phyloP scores from a whole-genome alignment of 768 basidiomycete species.

The Mycena filopes region DNA sequence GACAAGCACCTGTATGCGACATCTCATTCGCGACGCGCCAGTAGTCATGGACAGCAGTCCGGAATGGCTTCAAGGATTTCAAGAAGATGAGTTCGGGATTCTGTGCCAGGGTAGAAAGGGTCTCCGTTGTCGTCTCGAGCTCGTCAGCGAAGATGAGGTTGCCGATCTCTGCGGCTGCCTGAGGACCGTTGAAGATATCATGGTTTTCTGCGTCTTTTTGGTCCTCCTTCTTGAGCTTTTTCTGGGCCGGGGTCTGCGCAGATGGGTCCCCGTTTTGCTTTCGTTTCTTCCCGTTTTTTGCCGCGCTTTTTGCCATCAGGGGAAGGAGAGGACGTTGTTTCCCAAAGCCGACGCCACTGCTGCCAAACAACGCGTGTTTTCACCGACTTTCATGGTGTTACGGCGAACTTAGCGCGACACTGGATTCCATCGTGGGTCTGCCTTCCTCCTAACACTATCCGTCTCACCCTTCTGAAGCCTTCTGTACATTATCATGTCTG shows the following conservation, averaged over 20 bases:
- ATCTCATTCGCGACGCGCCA: conserved; percentile 47
- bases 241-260: conserved; percentile 10
- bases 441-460: background rate
- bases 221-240: conserved; percentile 32
- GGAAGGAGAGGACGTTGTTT: no score
- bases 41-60: conserved; percentile 51
- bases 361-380: conserved; percentile 24
- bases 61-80: conserved; percentile 48
- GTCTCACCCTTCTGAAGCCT: background rate
- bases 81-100: conserved; percentile 46
- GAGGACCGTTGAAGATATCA: background rate
- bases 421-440: background rate
- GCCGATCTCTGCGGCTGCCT: conserved; percentile 38
- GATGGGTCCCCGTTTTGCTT: conserved; percentile 32
- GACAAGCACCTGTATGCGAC: conserved; percentile 44
- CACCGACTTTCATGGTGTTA: background rate
- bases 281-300: conserved; percentile 40
- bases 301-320: conserved; percentile 31
- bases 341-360: no score
- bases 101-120: conserved; percentile 41
- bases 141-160: conserved; percentile 48
- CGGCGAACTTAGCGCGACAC: conserved; percentile 18
- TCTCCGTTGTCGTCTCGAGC: conserved; percentile 51
- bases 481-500: background rate
- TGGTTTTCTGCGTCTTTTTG: background rate